These are phyloP conservation scores for Cyberlindnera subsufficiens DNA, from an alignment of 805 yeast genomes.

Conservation along the genomic window DNA sequence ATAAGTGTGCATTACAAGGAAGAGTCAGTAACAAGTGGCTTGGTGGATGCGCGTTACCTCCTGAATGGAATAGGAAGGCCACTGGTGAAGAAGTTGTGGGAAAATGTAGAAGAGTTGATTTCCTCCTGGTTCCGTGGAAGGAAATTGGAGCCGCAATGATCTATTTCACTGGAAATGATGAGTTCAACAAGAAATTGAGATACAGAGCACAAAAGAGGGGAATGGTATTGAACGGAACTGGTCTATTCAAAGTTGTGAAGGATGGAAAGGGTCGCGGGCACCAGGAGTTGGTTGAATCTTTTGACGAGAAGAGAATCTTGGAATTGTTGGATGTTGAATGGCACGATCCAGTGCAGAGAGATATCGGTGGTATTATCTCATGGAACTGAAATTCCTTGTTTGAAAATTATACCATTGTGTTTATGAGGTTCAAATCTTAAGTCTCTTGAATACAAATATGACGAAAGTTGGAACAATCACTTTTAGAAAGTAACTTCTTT, in stretches of 20 bases:
- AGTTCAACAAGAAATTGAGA: conserved; percentile 43
- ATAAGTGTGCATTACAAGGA: conserved; percentile 18
- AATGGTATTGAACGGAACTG: conserved; percentile 34
- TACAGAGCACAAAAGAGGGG: conserved; percentile 36
- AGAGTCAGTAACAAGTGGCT: conserved; percentile 23
- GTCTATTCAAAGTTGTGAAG: conserved; percentile 29
- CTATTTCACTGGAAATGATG: conserved; percentile 50
- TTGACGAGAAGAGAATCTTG: conserved; percentile 39
- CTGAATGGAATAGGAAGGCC: conserved; percentile 19
- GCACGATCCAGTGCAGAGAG: conserved; percentile 23
- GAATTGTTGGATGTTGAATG: conserved; percentile 35
- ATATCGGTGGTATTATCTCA: conserved; percentile 16
- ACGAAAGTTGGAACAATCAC: too few relatives aligned
- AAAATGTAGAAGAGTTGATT: conserved; percentile 48
- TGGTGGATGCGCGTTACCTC: conserved; percentile 31
- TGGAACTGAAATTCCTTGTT: not conserved
- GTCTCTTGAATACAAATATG: too few relatives aligned
- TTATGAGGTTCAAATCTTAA: not conserved
- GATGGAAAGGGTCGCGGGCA: conserved; percentile 6
- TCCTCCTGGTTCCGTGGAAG: conserved; percentile 39
- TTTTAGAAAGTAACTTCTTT: too few relatives aligned
- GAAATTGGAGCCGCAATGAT: conserved; percentile 42
- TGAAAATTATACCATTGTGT: not conserved
- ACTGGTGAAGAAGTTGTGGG: conserved; percentile 26
- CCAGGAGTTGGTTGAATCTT: conserved; percentile 33